Base-by-base conservation (phyloP, 1,284 basidiomycete species). In the Sanguinoderma infundibulare region DNA sequence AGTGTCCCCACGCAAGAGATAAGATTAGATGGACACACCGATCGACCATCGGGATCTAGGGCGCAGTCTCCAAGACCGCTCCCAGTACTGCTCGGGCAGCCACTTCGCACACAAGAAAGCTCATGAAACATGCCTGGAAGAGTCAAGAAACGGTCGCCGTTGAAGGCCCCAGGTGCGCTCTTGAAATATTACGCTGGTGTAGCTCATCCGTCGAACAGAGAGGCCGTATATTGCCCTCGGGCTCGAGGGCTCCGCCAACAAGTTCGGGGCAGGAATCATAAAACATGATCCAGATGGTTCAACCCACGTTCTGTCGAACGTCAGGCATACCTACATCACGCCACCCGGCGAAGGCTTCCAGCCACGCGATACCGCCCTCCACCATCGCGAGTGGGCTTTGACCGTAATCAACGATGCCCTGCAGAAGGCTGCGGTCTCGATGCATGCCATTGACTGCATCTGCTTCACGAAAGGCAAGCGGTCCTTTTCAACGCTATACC, bases 271-370 rank as follows among this genome's bases (percentile, higher is more conserved):
- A 22, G 98, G 98, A 5, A 83, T 99, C 52, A 95, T 99, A 75
- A 87, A 88, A 61, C 97, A 99, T 73, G 82, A 83, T 22, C 79
- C 83, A 32, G 85, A 91, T 72, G 91, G 87, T 47, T 84, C 85
- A 35, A 86, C 86, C 9, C 78, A 77, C 20, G 87, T 96, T 15
- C 80, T 96, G 22, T 90, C 94, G 46, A 92, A 97, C 69, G 81
- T 98, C 61, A 87, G 98, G 66, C 98, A 98, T 74, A 99, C 98
- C 9, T 98, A 99, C 74, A 94, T 99, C 66, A 99, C 98, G 1
- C 98, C 98, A 1, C 95, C 98, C 2, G 98, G 98, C 7, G 93
- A 98, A 77, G 98, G 98, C 0, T 99, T 99, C 74, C 87, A 96
- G 60, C 98, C 98, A 6, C 83, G 91, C 57, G 96, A 99, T 73